Percentiles rank a stretch among this genome's conserved stretches.
Evolutionary conservation across 306 rosid species (phyloP).

Genomic region (Gastrolobium bilobum): DNA sequence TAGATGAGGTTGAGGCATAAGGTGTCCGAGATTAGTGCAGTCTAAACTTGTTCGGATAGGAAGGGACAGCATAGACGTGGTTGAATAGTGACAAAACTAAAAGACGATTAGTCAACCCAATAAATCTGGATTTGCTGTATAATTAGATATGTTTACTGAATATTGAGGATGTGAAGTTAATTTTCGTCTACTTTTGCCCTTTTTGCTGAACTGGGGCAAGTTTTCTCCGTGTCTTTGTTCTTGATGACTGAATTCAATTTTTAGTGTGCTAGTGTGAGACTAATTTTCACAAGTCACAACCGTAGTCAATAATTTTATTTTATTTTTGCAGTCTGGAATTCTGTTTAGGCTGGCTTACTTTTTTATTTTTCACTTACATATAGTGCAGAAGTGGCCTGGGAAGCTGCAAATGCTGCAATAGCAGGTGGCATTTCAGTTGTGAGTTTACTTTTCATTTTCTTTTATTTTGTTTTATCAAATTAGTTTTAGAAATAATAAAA

Average conservation of each 20-base stretch:
- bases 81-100: constrained; percentile 9
- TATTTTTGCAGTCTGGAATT: neutral
- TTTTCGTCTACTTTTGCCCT: neutral
- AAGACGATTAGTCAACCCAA: neutral
- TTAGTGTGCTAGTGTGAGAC: neutral
- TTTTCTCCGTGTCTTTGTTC: neutral
- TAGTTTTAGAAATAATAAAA: neutral
- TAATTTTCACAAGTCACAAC: neutral
- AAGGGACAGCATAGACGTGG: neutral
- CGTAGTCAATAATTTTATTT: neutral
- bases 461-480: constrained; percentile 15
- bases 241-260: neutral
- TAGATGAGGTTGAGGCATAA: neutral
- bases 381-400: constrained; percentile 85
- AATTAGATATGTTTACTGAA: constrained; percentile 1
- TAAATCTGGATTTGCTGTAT: neutral
- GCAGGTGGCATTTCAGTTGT: constrained; percentile 86
- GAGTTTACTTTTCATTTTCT: constrained; percentile 53
- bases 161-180: neutral
- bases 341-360: constrained; percentile 39
- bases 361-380: constrained; percentile 35
- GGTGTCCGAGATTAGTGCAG: neutral
- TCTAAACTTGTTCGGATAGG: neutral
- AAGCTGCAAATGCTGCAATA: constrained; percentile 92
- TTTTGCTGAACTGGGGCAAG: neutral